Percentiles rank a stretch among this genome's conserved stretches.
phyloP scores from a whole-genome alignment of 768 basidiomycete genomes.

The Cubamyces lactineus region DNA sequence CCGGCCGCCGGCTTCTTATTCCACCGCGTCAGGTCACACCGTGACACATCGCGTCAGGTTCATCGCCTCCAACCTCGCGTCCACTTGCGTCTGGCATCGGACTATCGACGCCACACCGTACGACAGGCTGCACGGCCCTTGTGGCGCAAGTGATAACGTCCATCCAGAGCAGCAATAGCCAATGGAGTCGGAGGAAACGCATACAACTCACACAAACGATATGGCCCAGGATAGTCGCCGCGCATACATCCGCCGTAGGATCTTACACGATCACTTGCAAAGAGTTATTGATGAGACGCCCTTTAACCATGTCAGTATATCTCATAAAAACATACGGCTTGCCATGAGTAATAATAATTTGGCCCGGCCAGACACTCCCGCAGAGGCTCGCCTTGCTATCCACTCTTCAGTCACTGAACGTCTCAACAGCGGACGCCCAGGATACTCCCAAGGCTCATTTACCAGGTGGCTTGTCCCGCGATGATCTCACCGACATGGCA shows the following conservation, averaged over 20 bases:
- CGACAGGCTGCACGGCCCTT: too few species aligned
- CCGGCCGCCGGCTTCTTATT: too few species aligned
- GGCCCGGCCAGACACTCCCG: not conserved
- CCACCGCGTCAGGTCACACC: not conserved
- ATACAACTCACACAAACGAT: not conserved
- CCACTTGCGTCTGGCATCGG: too few species aligned
- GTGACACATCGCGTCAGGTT: constrained; percentile 7
- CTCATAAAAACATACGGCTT: too few species aligned
- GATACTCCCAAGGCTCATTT: not conserved
- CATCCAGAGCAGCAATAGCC: too few species aligned
- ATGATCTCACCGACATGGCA: constrained; percentile 9
- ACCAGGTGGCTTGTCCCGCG: constrained; percentile 16
- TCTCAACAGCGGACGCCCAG: not conserved
- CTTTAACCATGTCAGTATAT: not conserved
- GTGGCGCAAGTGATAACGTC: too few species aligned
- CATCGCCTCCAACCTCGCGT: too few species aligned
- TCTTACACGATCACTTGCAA: constrained; percentile 20
- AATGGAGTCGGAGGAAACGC: too few species aligned
- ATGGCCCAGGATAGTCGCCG: not conserved
- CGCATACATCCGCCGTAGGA: constrained; percentile 1
- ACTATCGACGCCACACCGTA: too few species aligned
- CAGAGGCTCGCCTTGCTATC: not conserved
- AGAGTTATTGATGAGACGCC: not conserved
- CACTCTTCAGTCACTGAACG: not conserved
- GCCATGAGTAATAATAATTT: not conserved